Base-by-base conservation (phyloP, 352 stramenopile species). In the Labyrinthula sp. region DNA sequence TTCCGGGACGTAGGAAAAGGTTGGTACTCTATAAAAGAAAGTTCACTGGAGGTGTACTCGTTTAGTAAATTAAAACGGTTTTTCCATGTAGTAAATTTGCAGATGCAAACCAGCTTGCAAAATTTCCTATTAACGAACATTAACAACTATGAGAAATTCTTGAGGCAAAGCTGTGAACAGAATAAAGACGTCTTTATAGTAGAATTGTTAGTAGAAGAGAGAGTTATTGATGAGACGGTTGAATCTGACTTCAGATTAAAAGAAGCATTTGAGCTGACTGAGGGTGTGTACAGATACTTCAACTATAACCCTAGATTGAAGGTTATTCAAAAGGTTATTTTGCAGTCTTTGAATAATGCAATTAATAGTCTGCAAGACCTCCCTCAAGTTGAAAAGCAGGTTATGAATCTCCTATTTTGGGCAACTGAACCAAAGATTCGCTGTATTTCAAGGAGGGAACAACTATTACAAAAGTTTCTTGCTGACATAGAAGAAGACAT, bases 351-450 rank as follows among this genome's bases (percentile, higher is more conserved):
- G 38, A 75, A 88, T 34, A 60, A 68, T 1, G 70, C 63, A 1
- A 48, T 93, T 7, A 62, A 75, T 31, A 64, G 65, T 1, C 38
- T 90, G 10, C 70, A 81, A 49, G 71, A 77, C 8, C 66, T 93
- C 3, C 68, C 82, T 25, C 61, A 82, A 2, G 73, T 94, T 5
- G 81, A 93, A 59, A 69, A 83, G 27, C 60, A 68, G 17, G 77
- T 92, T 21, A 92, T 93, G 80, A 78, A 82, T 49, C 82, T 83
- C 47, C 64, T 93, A 0, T 92, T 92, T 35, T 93, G 81, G 81
- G 81, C 73, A 43, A 78, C 76, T 35, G 71, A 90, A 45, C 81
- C 80, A 6, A 71, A 77, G 28, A 69, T 93, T 2, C 64, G 67
- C 4, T 69, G 61, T 36, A 69, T 89, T 1, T n/a, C n/a, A n/a